Base-by-base conservation (phyloP, 2,329 filamentous ascomycete species). In the Aulographum hederae region DNA sequence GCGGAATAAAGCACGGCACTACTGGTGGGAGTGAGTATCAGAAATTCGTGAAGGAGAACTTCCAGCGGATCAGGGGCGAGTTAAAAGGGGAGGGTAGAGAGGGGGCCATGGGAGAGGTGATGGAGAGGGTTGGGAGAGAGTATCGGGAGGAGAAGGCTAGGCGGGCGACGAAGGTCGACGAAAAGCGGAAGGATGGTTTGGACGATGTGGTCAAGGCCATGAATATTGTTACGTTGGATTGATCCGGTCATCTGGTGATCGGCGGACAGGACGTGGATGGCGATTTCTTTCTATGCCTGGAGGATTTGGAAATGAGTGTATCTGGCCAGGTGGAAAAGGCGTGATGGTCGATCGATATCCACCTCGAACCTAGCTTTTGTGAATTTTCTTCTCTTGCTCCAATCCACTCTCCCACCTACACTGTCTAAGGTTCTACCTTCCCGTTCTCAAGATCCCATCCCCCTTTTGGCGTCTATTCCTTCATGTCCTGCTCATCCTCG, bases 31-130 rank as follows among this genome's bases (percentile, higher is more conserved):
- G n/a, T n/a, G 65, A 64, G 34, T 73, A 71, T 51, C 66, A 71
- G 39, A 39, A 52, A 2, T 73, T 67, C 45, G 58, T 85, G 39
- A 79, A 74, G 55, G 63, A 67, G 44, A 65, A 85, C 44, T 80
- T 80, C 62, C 63, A 58, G 33, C 51, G 57, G 19, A 57, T 81
- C 3, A n/a, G n/a, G n/a, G n/a, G n/a, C n/a, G 13, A 13, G 21
- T 25, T 25, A 13, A 71, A 57, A 51, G 57, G 52, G 35, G 61
- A 65, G 37, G 64, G 73, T 41, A 69, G 64, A 0, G 58, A 51
- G 26, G 67, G 61, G 40, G 61, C 63, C 11, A 73, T 76, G 45
- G 76, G 73, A 43, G 69, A 73, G 34, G 63, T 82, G 8, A 78
- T 82, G 76, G 65, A 62, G 44, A 57, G 69, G 25, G 59, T 85